A percentile compares a stretch with the other conserved stretches of the same genome.
These are phyloP conservation scores for Diaporthe velutina DNA, from an alignment of 2,329 filamentous ascomycete species.

Conservation along the genomic window DNA sequence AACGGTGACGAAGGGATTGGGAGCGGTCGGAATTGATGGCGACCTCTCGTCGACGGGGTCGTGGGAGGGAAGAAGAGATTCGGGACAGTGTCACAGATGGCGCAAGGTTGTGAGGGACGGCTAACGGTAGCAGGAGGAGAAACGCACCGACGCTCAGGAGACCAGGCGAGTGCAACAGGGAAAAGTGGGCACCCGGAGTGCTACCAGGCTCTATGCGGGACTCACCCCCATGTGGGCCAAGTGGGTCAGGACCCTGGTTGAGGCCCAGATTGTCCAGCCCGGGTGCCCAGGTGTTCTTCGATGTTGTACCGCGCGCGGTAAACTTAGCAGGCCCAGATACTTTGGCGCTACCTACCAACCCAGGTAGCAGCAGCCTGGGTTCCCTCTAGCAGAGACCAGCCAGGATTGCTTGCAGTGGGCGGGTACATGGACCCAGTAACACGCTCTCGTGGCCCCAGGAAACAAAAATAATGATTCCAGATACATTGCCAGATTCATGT, in stretches of 20 bases:
- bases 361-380: too few species aligned
- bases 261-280: constrained; percentile 6
- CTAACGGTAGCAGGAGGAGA: constrained; percentile 24
- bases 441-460: constrained; percentile 1
- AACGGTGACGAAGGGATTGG: constrained; percentile 6
- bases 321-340: constrained; percentile 10
- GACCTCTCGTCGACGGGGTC: constrained; percentile 43
- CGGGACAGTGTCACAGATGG: constrained; percentile 21
- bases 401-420: background rate
- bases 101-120: constrained; percentile 28
- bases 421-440: constrained; percentile 18
- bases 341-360: background rate
- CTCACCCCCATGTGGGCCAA: constrained; percentile 17
- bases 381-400: background rate
- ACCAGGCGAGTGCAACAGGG: constrained; percentile 29
- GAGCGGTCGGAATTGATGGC: constrained; percentile 6
- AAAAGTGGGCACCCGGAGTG: constrained; percentile 13
- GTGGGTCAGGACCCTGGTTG: constrained; percentile 22
- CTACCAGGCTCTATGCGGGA: constrained; percentile 25
- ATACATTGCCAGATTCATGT: constrained; percentile 13
- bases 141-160: constrained; percentile 28
- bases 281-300: constrained; percentile 11
- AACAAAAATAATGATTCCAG: constrained; percentile 24
- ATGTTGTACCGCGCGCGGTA: constrained; percentile 15
- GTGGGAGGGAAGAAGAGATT: constrained; percentile 43